Evolutionary conservation across 805 yeast genomes (phyloP).

Genomic region (Blastobotrys americana): DNA sequence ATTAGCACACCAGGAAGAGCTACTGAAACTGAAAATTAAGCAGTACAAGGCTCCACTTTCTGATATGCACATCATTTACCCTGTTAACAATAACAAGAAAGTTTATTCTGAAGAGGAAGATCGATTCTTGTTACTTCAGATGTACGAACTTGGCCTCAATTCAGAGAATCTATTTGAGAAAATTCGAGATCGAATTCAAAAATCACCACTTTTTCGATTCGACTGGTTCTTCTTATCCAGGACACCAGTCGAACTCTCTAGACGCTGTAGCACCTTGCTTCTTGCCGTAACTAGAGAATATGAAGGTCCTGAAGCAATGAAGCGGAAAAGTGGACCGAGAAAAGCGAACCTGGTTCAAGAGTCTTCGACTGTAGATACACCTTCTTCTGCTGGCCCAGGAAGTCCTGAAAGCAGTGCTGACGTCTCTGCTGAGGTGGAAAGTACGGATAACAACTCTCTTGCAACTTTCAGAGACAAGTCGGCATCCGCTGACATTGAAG

Average conservation of each 20-base stretch:
- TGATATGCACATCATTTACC: slow-evolving; percentile 61
- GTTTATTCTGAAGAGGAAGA: slow-evolving; percentile 84
- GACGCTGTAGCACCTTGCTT: slow-evolving; percentile 76
- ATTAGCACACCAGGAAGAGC: slow-evolving; percentile 63
- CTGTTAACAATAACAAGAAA: slow-evolving; percentile 63
- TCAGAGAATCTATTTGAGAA: slow-evolving; percentile 66
- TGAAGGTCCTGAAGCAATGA: slow-evolving; percentile 34
- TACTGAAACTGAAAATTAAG: slow-evolving; percentile 66
- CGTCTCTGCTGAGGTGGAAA: slow-evolving; percentile 9
- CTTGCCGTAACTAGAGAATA: slow-evolving; percentile 68
- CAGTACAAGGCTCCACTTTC: slow-evolving; percentile 67
- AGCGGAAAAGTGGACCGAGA: slow-evolving; percentile 25
- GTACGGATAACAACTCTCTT: slow-evolving; percentile 1
- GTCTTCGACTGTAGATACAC: not conserved
- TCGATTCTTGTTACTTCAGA: slow-evolving; percentile 69
- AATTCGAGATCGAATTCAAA: slow-evolving; percentile 62
- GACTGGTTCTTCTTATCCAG: slow-evolving; percentile 83
- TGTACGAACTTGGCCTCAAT: slow-evolving; percentile 74
- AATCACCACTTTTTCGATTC: slow-evolving; percentile 68
- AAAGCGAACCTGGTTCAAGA: not conserved
- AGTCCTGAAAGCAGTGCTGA: slow-evolving; percentile 18
- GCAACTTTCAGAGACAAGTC: slow-evolving; percentile 6
- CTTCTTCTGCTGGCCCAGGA: slow-evolving; percentile 11
- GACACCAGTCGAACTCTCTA: slow-evolving; percentile 65
- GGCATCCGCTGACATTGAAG: not conserved